Conservation (phyloP, 202 grass and related monocot genomes). For the Musa balbisiana region DNA sequence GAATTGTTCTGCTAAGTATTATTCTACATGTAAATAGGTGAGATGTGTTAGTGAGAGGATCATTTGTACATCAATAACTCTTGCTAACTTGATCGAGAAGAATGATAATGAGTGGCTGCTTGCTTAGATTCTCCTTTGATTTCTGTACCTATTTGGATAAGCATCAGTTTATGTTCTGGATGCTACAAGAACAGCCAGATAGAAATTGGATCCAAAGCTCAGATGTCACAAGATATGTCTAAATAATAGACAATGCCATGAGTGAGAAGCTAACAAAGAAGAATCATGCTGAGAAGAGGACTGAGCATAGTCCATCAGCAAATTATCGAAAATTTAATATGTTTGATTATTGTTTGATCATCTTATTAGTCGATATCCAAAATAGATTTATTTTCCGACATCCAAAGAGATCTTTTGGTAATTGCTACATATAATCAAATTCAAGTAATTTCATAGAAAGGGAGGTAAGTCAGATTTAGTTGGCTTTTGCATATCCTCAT, state of each 20-base stretch:
- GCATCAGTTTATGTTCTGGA: no score
- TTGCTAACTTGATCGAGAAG: neutral
- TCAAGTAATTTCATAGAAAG: no score
- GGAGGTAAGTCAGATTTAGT: no score
- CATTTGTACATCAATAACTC: neutral
- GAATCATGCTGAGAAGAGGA: neutral
- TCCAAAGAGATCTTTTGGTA: no score
- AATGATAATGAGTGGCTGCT: neutral
- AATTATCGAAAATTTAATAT: no score
- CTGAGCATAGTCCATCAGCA: no score
- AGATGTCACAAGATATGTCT: neutral
- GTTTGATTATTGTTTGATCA: no score
- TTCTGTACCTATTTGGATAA: no score
- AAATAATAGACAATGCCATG: neutral
- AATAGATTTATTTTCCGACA: no score
- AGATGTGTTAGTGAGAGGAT: neutral
- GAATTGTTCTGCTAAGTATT: neutral
- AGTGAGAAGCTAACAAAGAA: neutral
- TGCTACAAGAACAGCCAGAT: neutral
- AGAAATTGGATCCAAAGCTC: neutral
- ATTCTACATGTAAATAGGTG: neutral
- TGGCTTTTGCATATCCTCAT: no score
- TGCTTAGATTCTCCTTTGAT: neutral
- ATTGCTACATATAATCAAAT: no score
- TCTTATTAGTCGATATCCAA: no score